A percentile compares a stretch with the other conserved stretches of the same genome.
Evolutionary conservation across 2,329 filamentous ascomycete genomes (phyloP).

Genomic region (Ambrosiella xylebori): DNA sequence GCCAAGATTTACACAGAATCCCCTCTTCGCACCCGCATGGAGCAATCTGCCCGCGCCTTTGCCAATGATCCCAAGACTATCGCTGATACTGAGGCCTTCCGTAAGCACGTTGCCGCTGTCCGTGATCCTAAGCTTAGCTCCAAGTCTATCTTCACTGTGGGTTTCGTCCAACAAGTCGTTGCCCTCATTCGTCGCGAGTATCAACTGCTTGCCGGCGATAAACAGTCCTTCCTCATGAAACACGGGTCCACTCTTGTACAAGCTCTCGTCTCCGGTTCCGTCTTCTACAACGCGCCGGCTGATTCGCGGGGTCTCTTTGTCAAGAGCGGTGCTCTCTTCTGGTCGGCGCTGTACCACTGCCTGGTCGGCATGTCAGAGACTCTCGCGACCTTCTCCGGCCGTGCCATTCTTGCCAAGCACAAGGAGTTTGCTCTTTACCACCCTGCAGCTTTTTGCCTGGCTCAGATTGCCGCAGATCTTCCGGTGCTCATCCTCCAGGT

Average conservation of each 20-base stretch:
- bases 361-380: conserved; percentile 50
- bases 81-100: conserved; percentile 35
- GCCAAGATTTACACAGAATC: conserved; percentile 34
- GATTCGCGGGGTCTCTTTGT: conserved; percentile 44
- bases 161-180: conserved; percentile 36
- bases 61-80: conserved; percentile 30
- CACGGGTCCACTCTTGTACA: neutral
- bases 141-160: conserved; percentile 37
- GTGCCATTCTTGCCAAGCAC: conserved; percentile 1
- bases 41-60: conserved; percentile 35
- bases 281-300: conserved; percentile 47
- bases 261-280: conserved; percentile 40
- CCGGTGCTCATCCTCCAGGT: conserved; percentile 42
- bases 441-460: neutral
- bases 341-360: conserved; percentile 44
- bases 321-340: conserved; percentile 44
- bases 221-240: conserved; percentile 1
- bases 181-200: conserved; percentile 25
- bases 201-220: conserved; percentile 1
- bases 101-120: conserved; percentile 26
- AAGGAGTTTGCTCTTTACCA: conserved; percentile 2
- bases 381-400: conserved; percentile 24
- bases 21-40: conserved; percentile 31
- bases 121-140: conserved; percentile 40
- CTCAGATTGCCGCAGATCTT: conserved; percentile 18